Evolutionary conservation across 495 filamentous ascomycete genomes (phyloP).

Genomic region (Hypoxylon trugodes): DNA sequence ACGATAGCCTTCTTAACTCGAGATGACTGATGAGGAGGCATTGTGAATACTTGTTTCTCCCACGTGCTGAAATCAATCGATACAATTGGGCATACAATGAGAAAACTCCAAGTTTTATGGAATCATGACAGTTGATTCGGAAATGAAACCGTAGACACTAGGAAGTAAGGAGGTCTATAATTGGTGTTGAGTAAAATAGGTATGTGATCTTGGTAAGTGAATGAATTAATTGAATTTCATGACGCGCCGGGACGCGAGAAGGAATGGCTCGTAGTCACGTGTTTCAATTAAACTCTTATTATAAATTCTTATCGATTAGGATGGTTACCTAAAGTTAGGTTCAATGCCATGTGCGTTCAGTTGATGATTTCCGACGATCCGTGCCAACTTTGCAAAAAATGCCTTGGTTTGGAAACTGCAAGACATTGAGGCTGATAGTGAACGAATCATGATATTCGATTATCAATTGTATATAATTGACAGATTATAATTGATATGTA

Average conservation of each 20-base stretch:
- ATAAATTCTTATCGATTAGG: constrained; percentile 18
- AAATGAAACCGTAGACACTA: background rate
- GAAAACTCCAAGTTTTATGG: background rate
- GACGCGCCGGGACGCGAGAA: constrained; percentile 29
- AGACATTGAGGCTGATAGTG: too few relatives aligned
- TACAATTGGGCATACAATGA: background rate
- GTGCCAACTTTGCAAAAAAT: too few relatives aligned
- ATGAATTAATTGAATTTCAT: background rate
- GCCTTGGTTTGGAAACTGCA: too few relatives aligned
- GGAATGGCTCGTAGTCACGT: constrained; percentile 29
- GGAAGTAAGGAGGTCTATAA: too few relatives aligned
- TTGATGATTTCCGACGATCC: too few relatives aligned
- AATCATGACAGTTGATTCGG: background rate
- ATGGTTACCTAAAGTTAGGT: too few relatives aligned
- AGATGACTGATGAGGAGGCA: constrained; percentile 38
- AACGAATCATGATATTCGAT: background rate
- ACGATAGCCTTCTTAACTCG: constrained; percentile 26
- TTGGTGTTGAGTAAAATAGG: too few relatives aligned
- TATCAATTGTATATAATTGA: background rate
- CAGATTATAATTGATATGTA: background rate
- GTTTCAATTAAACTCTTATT: constrained; percentile 25
- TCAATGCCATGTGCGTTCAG: too few relatives aligned
- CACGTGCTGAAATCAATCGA: constrained; percentile 1
- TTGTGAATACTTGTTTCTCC: constrained; percentile 9
- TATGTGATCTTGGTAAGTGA: background rate